These are phyloP conservation scores for Solanum hybrid DNA, from an alignment of 305 asterid genomes.

Conservation along the genomic window DNA sequence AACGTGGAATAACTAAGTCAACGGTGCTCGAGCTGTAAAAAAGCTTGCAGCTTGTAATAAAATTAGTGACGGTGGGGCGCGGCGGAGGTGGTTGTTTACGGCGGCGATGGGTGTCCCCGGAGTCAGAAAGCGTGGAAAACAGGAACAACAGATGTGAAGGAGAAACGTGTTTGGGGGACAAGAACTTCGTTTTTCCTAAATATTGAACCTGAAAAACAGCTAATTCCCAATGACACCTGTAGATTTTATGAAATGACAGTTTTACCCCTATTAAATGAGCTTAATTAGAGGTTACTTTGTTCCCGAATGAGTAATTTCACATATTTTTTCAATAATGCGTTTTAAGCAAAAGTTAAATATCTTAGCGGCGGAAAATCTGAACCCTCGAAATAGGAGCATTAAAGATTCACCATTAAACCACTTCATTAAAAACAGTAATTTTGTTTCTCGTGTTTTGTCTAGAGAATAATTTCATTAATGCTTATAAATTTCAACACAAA, in stretches of 20 bases:
- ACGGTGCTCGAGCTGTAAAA: background rate
- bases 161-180: background rate
- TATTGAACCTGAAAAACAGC: slow-evolving; percentile 1
- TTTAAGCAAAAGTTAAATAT: background rate
- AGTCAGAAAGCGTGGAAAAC: background rate
- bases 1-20: background rate
- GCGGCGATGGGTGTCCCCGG: background rate
- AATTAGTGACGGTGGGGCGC: background rate
- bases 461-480: background rate
- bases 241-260: background rate
- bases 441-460: background rate
- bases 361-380: background rate
- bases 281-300: background rate
- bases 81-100: background rate
- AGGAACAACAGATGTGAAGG: background rate
- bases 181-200: background rate
- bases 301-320: background rate
- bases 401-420: background rate
- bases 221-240: background rate
- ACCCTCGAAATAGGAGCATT: background rate
- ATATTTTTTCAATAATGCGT: background rate
- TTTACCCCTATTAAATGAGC: background rate
- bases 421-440: background rate
- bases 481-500: background rate
- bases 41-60: background rate